These are phyloP conservation scores for Hura crepitans DNA, from an alignment of 441 rosid genomes.

Conservation along the genomic window DNA sequence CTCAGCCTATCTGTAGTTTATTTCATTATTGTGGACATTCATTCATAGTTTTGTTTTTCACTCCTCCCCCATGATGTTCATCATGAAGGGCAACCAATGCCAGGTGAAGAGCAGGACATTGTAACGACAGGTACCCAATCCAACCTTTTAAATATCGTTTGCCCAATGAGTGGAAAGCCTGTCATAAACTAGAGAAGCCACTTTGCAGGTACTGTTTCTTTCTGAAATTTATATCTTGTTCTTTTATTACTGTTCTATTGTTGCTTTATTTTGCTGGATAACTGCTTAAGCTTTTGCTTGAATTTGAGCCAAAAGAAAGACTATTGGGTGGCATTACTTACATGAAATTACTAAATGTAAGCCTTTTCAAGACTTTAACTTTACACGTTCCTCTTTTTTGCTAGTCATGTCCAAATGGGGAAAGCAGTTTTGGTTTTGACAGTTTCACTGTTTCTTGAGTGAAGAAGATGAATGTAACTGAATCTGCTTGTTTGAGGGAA, in stretches of 20 bases:
- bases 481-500: neutral
- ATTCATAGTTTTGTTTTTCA: slow-evolving; percentile 1
- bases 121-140: slow-evolving; percentile 84
- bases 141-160: slow-evolving; percentile 59
- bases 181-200: slow-evolving; percentile 68
- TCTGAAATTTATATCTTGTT: slow-evolving; percentile 1
- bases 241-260: neutral
- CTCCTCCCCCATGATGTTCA: slow-evolving; percentile 68
- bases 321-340: neutral
- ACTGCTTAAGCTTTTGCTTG: neutral
- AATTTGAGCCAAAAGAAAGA: neutral
- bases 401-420: neutral
- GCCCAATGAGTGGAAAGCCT: slow-evolving; percentile 85
- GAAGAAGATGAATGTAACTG: neutral
- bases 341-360: neutral
- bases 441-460: neutral
- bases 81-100: slow-evolving; percentile 81
- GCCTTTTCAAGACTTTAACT: neutral
- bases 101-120: slow-evolving; percentile 90
- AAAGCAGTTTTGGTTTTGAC: neutral
- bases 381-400: neutral
- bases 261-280: slow-evolving; percentile 3
- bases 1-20: neutral
- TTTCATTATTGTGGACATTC: slow-evolving; percentile 5
- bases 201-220: slow-evolving; percentile 61